Conservation (phyloP, 305 asterid species). For the Nicotiana rustica region DNA sequence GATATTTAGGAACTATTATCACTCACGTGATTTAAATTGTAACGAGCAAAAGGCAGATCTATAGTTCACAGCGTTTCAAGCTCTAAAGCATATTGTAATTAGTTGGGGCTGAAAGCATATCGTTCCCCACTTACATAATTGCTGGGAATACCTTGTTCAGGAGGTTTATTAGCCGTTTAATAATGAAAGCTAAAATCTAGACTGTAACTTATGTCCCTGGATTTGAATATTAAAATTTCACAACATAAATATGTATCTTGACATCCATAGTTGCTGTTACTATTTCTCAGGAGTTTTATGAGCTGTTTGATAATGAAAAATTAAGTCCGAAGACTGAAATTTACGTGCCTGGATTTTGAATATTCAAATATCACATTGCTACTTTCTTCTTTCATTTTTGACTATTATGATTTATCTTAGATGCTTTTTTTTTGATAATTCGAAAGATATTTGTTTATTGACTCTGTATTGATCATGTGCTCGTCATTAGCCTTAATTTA, state of each 20-base stretch:
- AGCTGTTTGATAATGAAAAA: not conserved
- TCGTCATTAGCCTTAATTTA: not conserved
- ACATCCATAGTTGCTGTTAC: not conserved
- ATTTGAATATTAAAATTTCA: constrained; percentile 10
- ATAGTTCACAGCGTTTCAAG: constrained; percentile 8
- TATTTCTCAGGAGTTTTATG: not conserved
- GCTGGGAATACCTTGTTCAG: not conserved
- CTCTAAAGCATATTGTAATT: constrained; percentile 15
- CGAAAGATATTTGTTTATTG: not conserved
- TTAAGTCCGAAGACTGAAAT: not conserved
- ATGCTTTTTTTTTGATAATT: not conserved
- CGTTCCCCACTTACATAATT: not conserved
- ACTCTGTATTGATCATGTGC: not conserved
- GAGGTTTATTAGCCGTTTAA: not conserved
- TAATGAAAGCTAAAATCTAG: not conserved
- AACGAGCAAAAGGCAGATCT: not conserved
- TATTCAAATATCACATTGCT: not conserved
- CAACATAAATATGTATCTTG: not conserved
- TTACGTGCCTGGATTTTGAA: not conserved
- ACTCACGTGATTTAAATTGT: not conserved
- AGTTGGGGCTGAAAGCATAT: not conserved
- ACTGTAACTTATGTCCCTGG: constrained; percentile 19
- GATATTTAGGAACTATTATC: constrained; percentile 19
- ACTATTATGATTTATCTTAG: constrained; percentile 12
- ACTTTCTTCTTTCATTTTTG: not conserved